Evolutionary conservation across 192 early-diverging fungal genomes (phyloP).

Genomic region (Coemansia asiatica): DNA sequence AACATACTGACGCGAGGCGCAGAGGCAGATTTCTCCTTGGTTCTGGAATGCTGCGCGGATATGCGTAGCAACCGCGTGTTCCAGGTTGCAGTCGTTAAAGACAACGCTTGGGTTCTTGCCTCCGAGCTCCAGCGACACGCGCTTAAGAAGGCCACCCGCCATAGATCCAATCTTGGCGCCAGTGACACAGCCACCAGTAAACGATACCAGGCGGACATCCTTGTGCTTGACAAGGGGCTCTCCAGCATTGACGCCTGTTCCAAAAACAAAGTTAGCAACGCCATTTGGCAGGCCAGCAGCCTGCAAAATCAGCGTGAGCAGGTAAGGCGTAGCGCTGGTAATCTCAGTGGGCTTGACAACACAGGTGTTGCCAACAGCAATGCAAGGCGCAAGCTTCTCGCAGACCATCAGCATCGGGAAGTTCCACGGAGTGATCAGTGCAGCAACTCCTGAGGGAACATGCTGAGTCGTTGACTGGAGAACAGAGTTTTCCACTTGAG

Average conservation of each 20-base stretch:
- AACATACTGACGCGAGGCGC: conserved; percentile 75
- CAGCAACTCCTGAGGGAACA: conserved; percentile 75
- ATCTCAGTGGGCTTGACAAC: conserved; percentile 76
- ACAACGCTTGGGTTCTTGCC: conserved; percentile 82
- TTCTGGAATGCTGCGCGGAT: conserved; percentile 67
- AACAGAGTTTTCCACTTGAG: conserved; percentile 59
- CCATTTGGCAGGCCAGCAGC: conserved; percentile 76
- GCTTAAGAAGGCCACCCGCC: conserved; percentile 71
- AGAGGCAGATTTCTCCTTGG: conserved; percentile 81
- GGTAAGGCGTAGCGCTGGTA: conserved; percentile 62
- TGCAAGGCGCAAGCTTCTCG: conserved; percentile 80
- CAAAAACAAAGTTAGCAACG: conserved; percentile 87
- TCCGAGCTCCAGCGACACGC: conserved; percentile 78
- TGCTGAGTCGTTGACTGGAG: conserved; percentile 53
- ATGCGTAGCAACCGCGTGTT: conserved; percentile 66
- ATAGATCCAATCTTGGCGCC: conserved; percentile 64
- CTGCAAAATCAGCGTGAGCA: conserved; percentile 64
- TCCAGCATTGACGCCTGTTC: conserved; percentile 69
- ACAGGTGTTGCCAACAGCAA: conserved; percentile 73
- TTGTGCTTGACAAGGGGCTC: conserved; percentile 68
- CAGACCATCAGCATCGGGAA: conserved; percentile 71
- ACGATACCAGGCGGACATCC: conserved; percentile 68
- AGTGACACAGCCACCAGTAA: conserved; percentile 74
- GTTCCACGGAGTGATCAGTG: conserved; percentile 77
- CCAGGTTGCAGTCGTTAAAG: conserved; percentile 75